phyloP scores from a whole-genome alignment of 2,329 filamentous ascomycete species.

The Grosmannia clavigera region DNA sequence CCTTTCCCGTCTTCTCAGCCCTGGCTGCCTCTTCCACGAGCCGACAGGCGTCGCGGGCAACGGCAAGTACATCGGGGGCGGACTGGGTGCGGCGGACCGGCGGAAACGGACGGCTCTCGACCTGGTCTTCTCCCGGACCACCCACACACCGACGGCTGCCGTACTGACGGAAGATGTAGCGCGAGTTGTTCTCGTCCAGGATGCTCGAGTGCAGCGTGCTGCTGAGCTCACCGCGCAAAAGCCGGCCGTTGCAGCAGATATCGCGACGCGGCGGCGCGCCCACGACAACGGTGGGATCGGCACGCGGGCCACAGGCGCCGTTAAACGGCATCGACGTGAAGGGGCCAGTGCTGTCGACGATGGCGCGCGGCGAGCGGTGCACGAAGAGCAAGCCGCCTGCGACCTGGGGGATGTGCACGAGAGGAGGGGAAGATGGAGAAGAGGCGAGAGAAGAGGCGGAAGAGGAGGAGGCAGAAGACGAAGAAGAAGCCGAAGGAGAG shows the following conservation, averaged over 20 bases:
- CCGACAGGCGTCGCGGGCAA: neutral
- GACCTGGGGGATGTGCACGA: constrained; percentile 2
- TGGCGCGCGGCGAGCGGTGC: neutral
- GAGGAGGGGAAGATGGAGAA: neutral
- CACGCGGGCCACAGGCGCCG: constrained; percentile 5
- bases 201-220: constrained; percentile 2
- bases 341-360: neutral
- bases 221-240: constrained; percentile 5
- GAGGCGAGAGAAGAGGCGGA: neutral
- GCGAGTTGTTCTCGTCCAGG: constrained; percentile 5
- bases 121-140: neutral
- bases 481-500: neutral
- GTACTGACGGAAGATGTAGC: constrained; percentile 3
- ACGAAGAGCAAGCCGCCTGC: neutral
- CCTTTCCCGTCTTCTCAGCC: too few relatives aligned
- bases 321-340: constrained; percentile 7
- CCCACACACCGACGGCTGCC: constrained; percentile 3
- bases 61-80: neutral
- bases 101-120: neutral
- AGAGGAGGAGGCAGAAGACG: neutral
- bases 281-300: neutral
- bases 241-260: neutral
- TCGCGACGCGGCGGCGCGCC: constrained; percentile 2
- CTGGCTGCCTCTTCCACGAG: neutral
- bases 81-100: constrained; percentile 6